phyloP scores from a whole-genome alignment of 805 yeast species.

The Kockiozyma suomiensis region DNA sequence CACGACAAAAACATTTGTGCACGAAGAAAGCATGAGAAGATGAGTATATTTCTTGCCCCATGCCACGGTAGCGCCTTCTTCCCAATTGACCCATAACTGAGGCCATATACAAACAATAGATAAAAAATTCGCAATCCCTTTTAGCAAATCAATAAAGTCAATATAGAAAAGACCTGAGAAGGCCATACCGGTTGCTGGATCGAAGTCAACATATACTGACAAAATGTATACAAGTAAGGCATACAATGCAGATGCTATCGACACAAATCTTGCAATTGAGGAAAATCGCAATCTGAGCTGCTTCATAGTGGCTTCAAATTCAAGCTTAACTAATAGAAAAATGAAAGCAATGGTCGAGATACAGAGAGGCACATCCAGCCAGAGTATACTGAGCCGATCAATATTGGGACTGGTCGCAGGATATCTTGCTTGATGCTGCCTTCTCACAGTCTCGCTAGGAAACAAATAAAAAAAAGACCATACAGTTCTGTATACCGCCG shows the following conservation, averaged over 20 bases:
- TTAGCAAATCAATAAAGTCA: constrained; percentile 27
- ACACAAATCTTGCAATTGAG: constrained; percentile 6
- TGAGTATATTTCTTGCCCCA: constrained; percentile 8
- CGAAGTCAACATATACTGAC: constrained; percentile 11
- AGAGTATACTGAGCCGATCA: background rate
- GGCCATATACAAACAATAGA: constrained; percentile 16
- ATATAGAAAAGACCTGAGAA: constrained; percentile 19
- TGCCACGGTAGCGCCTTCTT: constrained; percentile 13
- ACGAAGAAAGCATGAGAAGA: background rate
- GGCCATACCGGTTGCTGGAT: constrained; percentile 17
- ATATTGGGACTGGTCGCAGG: background rate
- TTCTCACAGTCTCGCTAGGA: background rate
- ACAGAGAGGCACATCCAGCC: background rate
- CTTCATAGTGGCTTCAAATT: background rate
- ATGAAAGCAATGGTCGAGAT: background rate
- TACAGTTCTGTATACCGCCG: background rate
- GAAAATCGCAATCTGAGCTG: constrained; percentile 7
- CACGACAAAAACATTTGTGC: background rate
- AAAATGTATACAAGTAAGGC: background rate
- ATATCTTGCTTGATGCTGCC: constrained; percentile 12
- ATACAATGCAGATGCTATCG: background rate
- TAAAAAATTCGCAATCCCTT: constrained; percentile 18
- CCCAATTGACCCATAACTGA: constrained; percentile 23
- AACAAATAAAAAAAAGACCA: constrained; percentile 7
- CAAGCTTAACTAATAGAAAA: background rate